Evolutionary conservation across 83 land plant species (phyloP), one percentile per base, ranked within the genome.

Genomic region (Thuja plicata): DNA sequence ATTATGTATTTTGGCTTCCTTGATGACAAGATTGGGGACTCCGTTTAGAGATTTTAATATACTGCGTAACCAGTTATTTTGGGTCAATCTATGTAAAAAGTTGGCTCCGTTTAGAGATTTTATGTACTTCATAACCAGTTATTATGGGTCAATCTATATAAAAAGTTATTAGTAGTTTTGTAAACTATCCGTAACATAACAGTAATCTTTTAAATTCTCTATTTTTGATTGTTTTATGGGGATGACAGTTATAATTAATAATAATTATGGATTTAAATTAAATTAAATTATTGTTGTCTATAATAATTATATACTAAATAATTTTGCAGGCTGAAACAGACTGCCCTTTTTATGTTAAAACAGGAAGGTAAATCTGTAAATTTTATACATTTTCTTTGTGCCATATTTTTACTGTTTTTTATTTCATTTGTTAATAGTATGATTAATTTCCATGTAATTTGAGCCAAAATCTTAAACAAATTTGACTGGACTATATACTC

Each of bases 281-380:
- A 27, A 83, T 83, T 24, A 5, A 5, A 0, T 74, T 74, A 76
- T 17, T 46, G 48, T 83, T 48, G 5, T 35, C 37, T 13, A 30
- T n/a, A 83, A 46, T 83, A 46, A 83, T 83, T 48, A 48, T 46
- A 54, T 6, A n/a, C 48, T 30, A 46, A 12, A 83, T 83, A 30
- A 48, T 38, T 48, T 73, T 86, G 81, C 94, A 96, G 98, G 98
- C 94, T 60, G 98, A 95, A 90, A 66, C 89, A 3, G 96, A 96
- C 85, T 96, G 98, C 82, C 94, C 98, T 60, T 96, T 96, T 87
- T 96, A 96, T 87, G 81, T 95, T 41, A 96, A 96, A 92, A 95
- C 95, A 86, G 96, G 97, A 86, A 96, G 98, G 98, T 96, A 50
- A 86, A 35, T 74, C 40, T 78, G 46, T 8, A 57, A 71, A 37